These are phyloP conservation scores for Russula vinacea DNA, from an alignment of 768 basidiomycete species.

Conservation along the genomic window DNA sequence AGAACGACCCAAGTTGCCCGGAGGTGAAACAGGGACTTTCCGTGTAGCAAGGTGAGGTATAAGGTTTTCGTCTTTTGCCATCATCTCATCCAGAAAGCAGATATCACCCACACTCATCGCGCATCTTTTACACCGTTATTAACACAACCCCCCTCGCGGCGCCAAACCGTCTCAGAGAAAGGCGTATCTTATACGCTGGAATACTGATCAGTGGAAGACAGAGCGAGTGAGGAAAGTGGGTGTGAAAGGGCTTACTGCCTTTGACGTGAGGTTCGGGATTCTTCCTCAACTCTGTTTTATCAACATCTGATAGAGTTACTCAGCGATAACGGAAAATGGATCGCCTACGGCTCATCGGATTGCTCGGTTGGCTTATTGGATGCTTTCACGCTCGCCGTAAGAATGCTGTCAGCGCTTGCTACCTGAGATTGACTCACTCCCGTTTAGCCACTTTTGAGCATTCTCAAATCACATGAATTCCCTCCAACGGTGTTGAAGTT, in stretches of 20 bases:
- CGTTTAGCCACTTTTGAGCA: conserved; percentile 74
- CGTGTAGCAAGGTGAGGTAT: conserved; percentile 19
- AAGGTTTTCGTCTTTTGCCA: not conserved
- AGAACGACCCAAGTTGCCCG: conserved; percentile 24
- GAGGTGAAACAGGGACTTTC: conserved; percentile 17
- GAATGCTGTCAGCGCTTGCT: conserved; percentile 3
- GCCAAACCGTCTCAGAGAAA: conserved; percentile 52
- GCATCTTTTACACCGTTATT: conserved; percentile 63
- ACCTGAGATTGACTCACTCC: not conserved
- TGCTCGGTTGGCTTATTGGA: conserved; percentile 82
- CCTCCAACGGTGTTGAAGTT: conserved; percentile 88
- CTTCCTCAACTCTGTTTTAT: conserved; percentile 6
- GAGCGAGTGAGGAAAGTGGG: conserved; percentile 68
- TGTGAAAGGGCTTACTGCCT: conserved; percentile 78
- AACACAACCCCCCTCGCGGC: conserved; percentile 62
- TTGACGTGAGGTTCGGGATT: conserved; percentile 73
- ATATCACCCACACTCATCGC: conserved; percentile 51
- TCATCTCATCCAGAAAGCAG: conserved; percentile 39
- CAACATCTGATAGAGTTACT: not conserved
- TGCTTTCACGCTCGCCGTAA: conserved; percentile 67
- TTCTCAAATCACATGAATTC: conserved; percentile 93
- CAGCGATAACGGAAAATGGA: conserved; percentile 75
- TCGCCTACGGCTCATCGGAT: conserved; percentile 88
- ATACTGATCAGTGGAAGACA: conserved; percentile 62
- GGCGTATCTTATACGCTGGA: conserved; percentile 72